phyloP scores from a whole-genome alignment of 352 stramenopile genomes.

The Phytopythium oedochilum region DNA sequence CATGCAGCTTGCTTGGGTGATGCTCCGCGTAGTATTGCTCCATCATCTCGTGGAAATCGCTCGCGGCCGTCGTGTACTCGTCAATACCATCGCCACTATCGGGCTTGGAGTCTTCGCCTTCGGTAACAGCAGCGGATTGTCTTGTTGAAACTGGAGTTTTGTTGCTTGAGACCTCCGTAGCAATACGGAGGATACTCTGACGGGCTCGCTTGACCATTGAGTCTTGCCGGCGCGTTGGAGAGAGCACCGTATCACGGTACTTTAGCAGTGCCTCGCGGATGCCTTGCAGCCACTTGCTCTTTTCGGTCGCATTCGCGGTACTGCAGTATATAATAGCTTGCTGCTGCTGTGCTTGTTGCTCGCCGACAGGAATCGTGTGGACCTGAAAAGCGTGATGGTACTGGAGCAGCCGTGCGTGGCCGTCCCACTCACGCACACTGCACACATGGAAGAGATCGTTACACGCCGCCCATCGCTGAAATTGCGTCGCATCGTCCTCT shows the following conservation, averaged over 20 bases:
- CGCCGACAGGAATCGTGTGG: constrained; percentile 23
- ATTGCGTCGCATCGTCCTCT: constrained; percentile 12
- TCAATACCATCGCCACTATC: neutral
- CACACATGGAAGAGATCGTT: constrained; percentile 26
- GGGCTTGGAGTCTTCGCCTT: neutral
- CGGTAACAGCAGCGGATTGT: neutral
- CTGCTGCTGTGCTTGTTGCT: constrained; percentile 10
- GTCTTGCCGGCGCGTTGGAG: constrained; percentile 20
- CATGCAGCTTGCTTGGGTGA: constrained; percentile 50
- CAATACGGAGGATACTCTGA: constrained; percentile 10
- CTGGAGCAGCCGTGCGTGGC: constrained; percentile 49
- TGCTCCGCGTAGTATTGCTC: constrained; percentile 54
- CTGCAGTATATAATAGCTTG: constrained; percentile 52
- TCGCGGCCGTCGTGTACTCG: neutral
- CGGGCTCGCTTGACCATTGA: constrained; percentile 15
- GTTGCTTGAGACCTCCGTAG: neutral
- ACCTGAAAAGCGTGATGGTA: constrained; percentile 73
- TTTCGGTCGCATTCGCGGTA: constrained; percentile 50
- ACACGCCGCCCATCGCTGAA: neutral
- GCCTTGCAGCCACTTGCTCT: constrained; percentile 56
- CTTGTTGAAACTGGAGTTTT: too few species aligned
- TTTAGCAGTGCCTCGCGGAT: constrained; percentile 49
- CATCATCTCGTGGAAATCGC: constrained; percentile 31
- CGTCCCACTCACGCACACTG: constrained; percentile 59
- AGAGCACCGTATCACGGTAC: constrained; percentile 24